Evolutionary conservation across 768 basidiomycete species (phyloP), one percentile per base, ranked within the genome.

Genomic region (Leccinum subgranulosum): DNA sequence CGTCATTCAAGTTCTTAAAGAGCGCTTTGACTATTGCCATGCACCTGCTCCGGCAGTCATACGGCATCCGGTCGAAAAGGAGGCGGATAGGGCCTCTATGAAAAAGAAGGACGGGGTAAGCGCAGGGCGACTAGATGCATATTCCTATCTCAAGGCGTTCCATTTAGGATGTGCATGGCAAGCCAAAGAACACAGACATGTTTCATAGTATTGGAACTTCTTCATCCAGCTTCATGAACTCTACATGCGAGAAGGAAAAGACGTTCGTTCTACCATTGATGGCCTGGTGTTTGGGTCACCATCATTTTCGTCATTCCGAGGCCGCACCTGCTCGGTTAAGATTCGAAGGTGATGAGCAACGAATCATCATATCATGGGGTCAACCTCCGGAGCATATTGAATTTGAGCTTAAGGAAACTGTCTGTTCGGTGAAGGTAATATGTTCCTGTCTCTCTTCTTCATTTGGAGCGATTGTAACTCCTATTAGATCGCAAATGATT

Each of bases 271-370:
- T 70, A 2, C 73, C 71, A 36, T 51, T 73, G 33, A 12, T 41
- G 7, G 73, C 67, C 8, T 73, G 64, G 66, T 73, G 60, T 52
- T 56, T 74, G 5, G 71, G 71, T 36, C 56, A 53, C 4, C 63
- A 62, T 19, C 49, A 47, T 43, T 63, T 71, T 49, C 27, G 17
- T 48, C 54, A 62, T 50, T 54, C 60, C 39, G 55, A 49, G 6
- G 33, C 55, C 21, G 15, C 56, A 8, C 60, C 65, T 29, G 51
- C 63, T 4, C 27, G 41, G 17, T 58, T 71, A 14, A 5, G 6
- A 29, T 71, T 69, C 31, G 57, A 64, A 21, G 4, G 3, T 27
- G 3, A 28, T 9, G 46, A 0, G 41, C 53, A 58, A 11, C 56
- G 8, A 29, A 50, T 71, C 31, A 56, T 7, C 28, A 45, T 71